Percentiles rank a stretch among this genome's conserved stretches.
These are phyloP conservation scores for Durusdinium trenchii DNA, from an alignment of 73 alveolate genomes.

Conservation along the genomic window DNA sequence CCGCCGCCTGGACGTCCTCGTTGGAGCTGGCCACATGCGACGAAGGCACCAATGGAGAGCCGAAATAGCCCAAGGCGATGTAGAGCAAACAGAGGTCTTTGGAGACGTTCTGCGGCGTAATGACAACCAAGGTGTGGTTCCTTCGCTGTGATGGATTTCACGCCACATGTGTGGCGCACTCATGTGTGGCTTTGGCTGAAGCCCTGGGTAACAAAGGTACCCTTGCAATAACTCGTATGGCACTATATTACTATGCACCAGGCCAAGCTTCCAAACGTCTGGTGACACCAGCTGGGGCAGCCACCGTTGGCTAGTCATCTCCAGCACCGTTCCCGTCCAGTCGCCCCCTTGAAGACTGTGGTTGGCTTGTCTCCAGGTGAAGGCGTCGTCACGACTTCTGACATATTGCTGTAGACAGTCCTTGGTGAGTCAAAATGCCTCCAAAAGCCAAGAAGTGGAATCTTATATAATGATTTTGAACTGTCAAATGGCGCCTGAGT, in stretches of 20 bases:
- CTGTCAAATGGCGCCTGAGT: too few relatives aligned
- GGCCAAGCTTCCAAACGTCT: slow-evolving; percentile 17
- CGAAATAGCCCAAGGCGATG: slow-evolving; percentile 54
- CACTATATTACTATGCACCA: too few relatives aligned
- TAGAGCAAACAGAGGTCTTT: slow-evolving; percentile 26
- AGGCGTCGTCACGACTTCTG: slow-evolving; percentile 8
- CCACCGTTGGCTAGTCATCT: slow-evolving; percentile 86
- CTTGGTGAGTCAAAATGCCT: neutral
- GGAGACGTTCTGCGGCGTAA: neutral
- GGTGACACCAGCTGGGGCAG: slow-evolving; percentile 56
- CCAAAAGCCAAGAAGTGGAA: neutral
- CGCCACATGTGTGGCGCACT: too few relatives aligned
- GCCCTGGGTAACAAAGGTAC: too few relatives aligned
- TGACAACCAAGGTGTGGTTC: slow-evolving; percentile 74
- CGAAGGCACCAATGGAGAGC: neutral
- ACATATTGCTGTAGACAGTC: slow-evolving; percentile 27
- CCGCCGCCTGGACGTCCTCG: slow-evolving; percentile 66
- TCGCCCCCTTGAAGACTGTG: neutral
- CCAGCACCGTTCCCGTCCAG: slow-evolving; percentile 43
- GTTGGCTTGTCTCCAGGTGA: neutral
- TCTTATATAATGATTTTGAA: too few relatives aligned
- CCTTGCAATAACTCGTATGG: too few relatives aligned
- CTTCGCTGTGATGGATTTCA: neutral
- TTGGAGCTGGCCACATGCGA: neutral
- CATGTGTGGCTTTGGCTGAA: too few relatives aligned